A percentile compares a stretch with the other conserved stretches of the same genome.
Evolutionary conservation across 2,329 filamentous ascomycete species (phyloP).

Genomic region (Rosellinia necatrix): DNA sequence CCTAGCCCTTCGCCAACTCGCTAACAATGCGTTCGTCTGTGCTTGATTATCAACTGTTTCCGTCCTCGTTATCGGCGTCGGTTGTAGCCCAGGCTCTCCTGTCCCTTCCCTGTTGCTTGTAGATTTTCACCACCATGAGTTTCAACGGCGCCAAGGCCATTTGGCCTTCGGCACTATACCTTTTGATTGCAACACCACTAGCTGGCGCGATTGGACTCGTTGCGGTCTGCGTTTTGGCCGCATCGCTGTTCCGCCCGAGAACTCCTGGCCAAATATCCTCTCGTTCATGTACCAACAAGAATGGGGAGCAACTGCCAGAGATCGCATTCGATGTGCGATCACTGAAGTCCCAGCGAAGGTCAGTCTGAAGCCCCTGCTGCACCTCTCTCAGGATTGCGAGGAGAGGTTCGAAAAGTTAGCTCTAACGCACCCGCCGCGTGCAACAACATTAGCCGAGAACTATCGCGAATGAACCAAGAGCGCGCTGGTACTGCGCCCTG

Average conservation of each 20-base stretch:
- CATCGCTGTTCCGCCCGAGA: background rate
- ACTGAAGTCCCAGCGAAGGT: background rate
- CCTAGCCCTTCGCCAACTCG: no score
- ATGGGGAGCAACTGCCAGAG: background rate
- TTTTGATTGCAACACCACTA: background rate
- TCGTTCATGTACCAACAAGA: background rate
- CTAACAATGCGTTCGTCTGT: no score
- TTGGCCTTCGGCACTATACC: background rate
- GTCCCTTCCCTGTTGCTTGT: background rate
- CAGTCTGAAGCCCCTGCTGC: background rate
- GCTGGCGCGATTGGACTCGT: background rate
- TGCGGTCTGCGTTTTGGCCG: background rate
- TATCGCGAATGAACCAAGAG: background rate
- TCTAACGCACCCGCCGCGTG: background rate
- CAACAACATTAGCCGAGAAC: background rate
- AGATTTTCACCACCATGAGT: background rate
- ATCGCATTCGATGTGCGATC: background rate
- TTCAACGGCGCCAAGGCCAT: background rate
- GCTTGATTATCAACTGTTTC: no score
- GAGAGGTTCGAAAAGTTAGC: background rate
- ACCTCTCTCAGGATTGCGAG: background rate
- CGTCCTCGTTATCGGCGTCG: no score
- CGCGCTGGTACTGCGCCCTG: background rate
- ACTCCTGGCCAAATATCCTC: background rate
- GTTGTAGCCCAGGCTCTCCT: no score